These are phyloP conservation scores for Candida caryicola DNA, from an alignment of 805 yeast species.

Conservation along the genomic window DNA sequence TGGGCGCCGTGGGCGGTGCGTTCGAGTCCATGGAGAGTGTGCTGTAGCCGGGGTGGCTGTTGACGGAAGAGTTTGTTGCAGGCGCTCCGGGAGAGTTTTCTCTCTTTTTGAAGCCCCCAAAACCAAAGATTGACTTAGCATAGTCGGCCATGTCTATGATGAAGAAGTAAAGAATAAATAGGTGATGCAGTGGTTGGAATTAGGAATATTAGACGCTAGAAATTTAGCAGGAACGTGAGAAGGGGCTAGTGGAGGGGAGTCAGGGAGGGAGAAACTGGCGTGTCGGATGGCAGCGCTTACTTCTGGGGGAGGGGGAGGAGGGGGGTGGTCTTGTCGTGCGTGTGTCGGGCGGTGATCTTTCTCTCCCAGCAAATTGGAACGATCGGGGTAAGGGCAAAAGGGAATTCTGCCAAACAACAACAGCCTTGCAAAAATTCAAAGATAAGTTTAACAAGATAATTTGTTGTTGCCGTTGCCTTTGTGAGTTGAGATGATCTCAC, in stretches of 20 bases:
- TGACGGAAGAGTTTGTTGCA: neutral
- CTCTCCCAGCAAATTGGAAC: neutral
- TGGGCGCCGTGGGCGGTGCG: slow-evolving; percentile 4
- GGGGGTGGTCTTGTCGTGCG: too few relatives aligned
- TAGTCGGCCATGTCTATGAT: slow-evolving; percentile 38
- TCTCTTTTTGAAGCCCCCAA: slow-evolving; percentile 34
- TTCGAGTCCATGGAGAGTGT: slow-evolving; percentile 2
- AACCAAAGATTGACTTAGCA: slow-evolving; percentile 44
- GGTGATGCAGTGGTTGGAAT: neutral
- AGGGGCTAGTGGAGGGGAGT: too few relatives aligned
- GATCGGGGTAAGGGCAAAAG: neutral
- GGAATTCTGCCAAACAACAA: neutral
- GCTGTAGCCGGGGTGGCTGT: slow-evolving; percentile 3
- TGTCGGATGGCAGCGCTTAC: too few relatives aligned
- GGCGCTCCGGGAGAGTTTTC: slow-evolving; percentile 11
- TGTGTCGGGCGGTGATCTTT: neutral
- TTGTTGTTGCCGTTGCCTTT: neutral
- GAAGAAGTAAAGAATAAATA: neutral
- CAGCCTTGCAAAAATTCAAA: neutral
- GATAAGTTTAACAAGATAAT: slow-evolving; percentile 1
- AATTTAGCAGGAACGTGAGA: too few relatives aligned
- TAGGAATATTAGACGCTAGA: too few relatives aligned
- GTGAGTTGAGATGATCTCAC: slow-evolving; percentile 7
- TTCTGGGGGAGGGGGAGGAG: too few relatives aligned
- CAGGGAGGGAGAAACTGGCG: too few relatives aligned